Conservation (phyloP, 1,139 yeast genomes). For the Geotrichum fermentans region DNA sequence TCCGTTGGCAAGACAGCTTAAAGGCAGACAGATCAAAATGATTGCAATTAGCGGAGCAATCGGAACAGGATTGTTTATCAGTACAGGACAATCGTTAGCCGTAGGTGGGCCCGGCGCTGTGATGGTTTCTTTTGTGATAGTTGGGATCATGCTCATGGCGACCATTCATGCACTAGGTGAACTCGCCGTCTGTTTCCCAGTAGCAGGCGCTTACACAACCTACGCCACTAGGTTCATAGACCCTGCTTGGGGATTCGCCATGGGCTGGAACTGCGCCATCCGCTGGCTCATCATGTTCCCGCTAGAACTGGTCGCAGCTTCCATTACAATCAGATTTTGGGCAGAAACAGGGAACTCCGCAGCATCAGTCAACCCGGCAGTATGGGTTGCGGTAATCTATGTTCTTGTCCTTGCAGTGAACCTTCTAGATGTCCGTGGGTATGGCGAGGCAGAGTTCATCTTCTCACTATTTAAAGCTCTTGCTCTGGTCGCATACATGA, state of each 20-base stretch:
- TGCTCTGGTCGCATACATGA: conserved; percentile 59
- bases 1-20: conserved; percentile 42
- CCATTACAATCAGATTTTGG: conserved; percentile 66
- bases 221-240: conserved; percentile 68
- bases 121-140: conserved; percentile 62
- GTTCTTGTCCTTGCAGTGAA: conserved; percentile 51
- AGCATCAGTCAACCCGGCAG: conserved; percentile 51
- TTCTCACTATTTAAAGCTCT: conserved; percentile 55
- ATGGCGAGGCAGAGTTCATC: conserved; percentile 65
- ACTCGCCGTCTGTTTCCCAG: conserved; percentile 71
- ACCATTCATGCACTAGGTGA: conserved; percentile 86
- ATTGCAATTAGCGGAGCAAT: conserved; percentile 82
- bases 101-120: conserved; percentile 81
- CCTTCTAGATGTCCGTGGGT: conserved; percentile 63
- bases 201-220: conserved; percentile 73
- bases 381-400: conserved; percentile 64
- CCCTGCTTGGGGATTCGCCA: conserved; percentile 75
- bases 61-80: conserved; percentile 74
- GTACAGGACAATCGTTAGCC: conserved; percentile 62
- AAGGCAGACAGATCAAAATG: conserved; percentile 54
- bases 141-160: conserved; percentile 64
- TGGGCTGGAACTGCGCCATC: conserved; percentile 75
- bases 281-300: conserved; percentile 76
- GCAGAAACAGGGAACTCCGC: conserved; percentile 32
- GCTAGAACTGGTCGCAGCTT: conserved; percentile 70